A percentile compares a stretch with the other conserved stretches of the same genome.
Conservation (phyloP, 192 early-diverging fungal genomes). For the Gryganskiella cystojenkinii region DNA sequence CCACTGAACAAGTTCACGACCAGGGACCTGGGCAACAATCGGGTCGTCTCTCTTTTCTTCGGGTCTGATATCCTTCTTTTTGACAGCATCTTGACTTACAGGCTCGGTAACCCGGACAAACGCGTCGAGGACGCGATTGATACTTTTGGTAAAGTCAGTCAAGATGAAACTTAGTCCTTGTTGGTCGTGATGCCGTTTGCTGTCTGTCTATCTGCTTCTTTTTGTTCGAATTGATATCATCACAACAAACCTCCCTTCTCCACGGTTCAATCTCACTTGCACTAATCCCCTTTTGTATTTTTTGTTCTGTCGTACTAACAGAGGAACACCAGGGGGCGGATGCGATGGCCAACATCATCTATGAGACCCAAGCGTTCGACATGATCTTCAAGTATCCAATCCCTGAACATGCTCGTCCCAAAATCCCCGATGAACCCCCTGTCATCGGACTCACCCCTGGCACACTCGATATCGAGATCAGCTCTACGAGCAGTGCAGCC, state of each 20-base stretch:
- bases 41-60: slow-evolving; percentile 39
- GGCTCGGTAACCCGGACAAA: slow-evolving; percentile 23
- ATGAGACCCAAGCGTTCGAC: slow-evolving; percentile 49
- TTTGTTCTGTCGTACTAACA: slow-evolving; percentile 18
- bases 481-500: slow-evolving; percentile 23
- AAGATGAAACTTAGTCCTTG: background rate
- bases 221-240: too few species aligned
- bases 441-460: slow-evolving; percentile 7
- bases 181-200: background rate
- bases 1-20: slow-evolving; percentile 24
- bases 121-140: slow-evolving; percentile 45
- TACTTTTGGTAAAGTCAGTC: slow-evolving; percentile 51
- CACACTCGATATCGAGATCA: slow-evolving; percentile 22
- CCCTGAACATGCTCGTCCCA: slow-evolving; percentile 27
- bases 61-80: slow-evolving; percentile 41
- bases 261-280: background rate
- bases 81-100: slow-evolving; percentile 37
- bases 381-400: slow-evolving; percentile 53
- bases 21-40: slow-evolving; percentile 21
- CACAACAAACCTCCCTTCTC: slow-evolving; percentile 4
- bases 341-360: slow-evolving; percentile 54
- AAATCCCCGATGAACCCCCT: slow-evolving; percentile 17
- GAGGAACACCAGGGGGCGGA: slow-evolving; percentile 47
- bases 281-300: background rate
- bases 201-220: too few species aligned